Base-by-base conservation (phyloP, 2,329 filamentous ascomycete species). In the Fusarium sp. region DNA sequence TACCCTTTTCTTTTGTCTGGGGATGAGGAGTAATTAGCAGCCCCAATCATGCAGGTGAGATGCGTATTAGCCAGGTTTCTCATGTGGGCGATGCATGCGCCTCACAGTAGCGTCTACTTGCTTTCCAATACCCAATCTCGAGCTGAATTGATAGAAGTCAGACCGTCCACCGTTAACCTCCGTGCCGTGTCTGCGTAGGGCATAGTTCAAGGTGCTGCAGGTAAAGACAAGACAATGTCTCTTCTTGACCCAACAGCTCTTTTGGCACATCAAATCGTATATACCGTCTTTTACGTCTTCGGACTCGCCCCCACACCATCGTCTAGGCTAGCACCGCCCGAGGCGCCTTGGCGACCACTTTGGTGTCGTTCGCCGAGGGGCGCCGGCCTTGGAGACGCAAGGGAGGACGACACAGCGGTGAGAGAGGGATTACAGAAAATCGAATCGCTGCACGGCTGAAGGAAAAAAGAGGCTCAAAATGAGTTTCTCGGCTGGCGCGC, bases 1-100 rank as follows among this genome's bases (percentile, higher is more conserved):
- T 41, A 56, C 56, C 43, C 31, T 29, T 29, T 59, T 33, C 43
- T 29, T 24, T 58, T 22, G 57, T 61, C 63, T 54, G 60, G 65
- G 60, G 57, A 62, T 45, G 39, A 71, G 45, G 22, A 50, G n/a
- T n/a, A n/a, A n/a, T n/a, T n/a, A n/a, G n/a, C n/a, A 27, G 45
- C 22, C 43, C 43, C 22, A 45, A 72, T 39, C 57, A 74, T 74
- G 68, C 72, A 75, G 68, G 72, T 75, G 62, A 72, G 71, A 60
- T 48, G 43, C 14, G 43, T 24, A 48, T 48, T 65, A 57, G 59
- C 31, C 16, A 57, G 54, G 37, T 57, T 54, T 64, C 61, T 70
- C 61, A 72, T 72, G 69, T 72, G 72, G 27, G 72, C 75, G 68
- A 72, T 72, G 48, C 56, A 69, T 70, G 58, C 71, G 71, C 64